These are phyloP conservation scores for Amphirosellinia nigrospora DNA, from an alignment of 495 filamentous ascomycete species.

Conservation along the genomic window DNA sequence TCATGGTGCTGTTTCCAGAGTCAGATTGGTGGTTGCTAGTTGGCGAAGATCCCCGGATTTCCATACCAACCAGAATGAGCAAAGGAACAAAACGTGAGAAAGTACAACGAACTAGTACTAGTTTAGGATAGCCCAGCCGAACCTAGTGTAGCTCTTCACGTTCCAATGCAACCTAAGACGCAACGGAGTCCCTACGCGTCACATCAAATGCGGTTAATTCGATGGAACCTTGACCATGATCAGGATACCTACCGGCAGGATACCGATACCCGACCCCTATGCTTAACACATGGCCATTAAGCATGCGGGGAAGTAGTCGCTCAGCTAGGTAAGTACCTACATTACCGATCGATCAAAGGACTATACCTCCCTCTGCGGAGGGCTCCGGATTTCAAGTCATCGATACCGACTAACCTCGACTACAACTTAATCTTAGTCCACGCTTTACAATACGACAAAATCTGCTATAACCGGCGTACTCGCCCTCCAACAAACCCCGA, in stretches of 20 bases:
- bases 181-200: slow-evolving; percentile 11
- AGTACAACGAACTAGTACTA: background rate
- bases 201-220: background rate
- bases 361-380: too few relatives aligned
- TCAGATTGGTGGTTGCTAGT: too few relatives aligned
- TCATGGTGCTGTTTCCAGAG: too few relatives aligned
- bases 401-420: background rate
- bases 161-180: background rate
- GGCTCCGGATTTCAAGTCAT: background rate
- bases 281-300: slow-evolving; percentile 1
- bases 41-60: background rate
- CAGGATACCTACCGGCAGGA: too few relatives aligned
- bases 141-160: slow-evolving; percentile 8
- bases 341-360: too few relatives aligned
- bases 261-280: background rate
- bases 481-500: background rate
- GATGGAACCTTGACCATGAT: slow-evolving; percentile 11
- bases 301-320: slow-evolving; percentile 4
- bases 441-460: background rate
- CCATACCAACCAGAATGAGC: background rate
- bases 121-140: background rate
- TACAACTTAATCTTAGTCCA: background rate
- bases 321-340: background rate
- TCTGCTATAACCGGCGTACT: too few relatives aligned
- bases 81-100: slow-evolving; percentile 2